Evolutionary conservation across 371 early-diverging fungal genomes (phyloP).

Genomic region (Actinomortierella ambigua): DNA sequence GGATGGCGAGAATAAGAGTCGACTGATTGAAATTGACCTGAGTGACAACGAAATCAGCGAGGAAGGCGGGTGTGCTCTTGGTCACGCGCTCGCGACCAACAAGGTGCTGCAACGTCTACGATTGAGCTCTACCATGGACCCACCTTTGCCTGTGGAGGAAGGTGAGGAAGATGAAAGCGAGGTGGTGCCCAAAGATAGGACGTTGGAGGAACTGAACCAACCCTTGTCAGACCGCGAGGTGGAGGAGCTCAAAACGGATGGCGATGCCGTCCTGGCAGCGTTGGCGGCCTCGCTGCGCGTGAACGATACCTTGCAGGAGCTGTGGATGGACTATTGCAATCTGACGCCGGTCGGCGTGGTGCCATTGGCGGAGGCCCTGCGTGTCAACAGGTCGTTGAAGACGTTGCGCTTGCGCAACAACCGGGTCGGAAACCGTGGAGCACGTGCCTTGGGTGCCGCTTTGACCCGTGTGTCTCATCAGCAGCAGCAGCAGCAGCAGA

Average conservation of each 20-base stretch:
- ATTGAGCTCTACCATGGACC: slow-evolving; percentile 50
- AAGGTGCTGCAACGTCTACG: slow-evolving; percentile 48
- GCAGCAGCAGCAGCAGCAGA: background rate
- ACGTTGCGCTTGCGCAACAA: slow-evolving; percentile 58
- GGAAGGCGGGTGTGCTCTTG: slow-evolving; percentile 51
- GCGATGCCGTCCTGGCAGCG: slow-evolving; percentile 51
- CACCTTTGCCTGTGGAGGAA: slow-evolving; percentile 36
- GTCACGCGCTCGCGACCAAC: slow-evolving; percentile 46
- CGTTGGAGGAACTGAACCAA: slow-evolving; percentile 11
- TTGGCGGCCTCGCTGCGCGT: slow-evolving; percentile 36
- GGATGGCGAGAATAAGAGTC: too few species aligned
- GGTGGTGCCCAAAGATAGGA: slow-evolving; percentile 44
- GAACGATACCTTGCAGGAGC: slow-evolving; percentile 45
- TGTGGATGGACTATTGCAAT: slow-evolving; percentile 58
- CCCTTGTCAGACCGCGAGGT: slow-evolving; percentile 26
- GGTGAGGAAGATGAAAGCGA: slow-evolving; percentile 44
- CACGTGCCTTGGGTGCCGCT: slow-evolving; percentile 41
- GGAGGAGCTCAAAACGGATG: slow-evolving; percentile 44
- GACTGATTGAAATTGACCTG: slow-evolving; percentile 54
- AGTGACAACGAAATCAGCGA: slow-evolving; percentile 59
- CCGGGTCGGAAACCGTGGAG: slow-evolving; percentile 58
- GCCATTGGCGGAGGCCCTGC: slow-evolving; percentile 25
- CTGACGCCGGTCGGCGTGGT: slow-evolving; percentile 48
- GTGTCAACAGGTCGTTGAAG: slow-evolving; percentile 28
- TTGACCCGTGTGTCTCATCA: slow-evolving; percentile 6